Percentiles rank a stretch among this genome's conserved stretches.
phyloP scores from a whole-genome alignment of 208 protist species.

The Trypanosoma congolense region DNA sequence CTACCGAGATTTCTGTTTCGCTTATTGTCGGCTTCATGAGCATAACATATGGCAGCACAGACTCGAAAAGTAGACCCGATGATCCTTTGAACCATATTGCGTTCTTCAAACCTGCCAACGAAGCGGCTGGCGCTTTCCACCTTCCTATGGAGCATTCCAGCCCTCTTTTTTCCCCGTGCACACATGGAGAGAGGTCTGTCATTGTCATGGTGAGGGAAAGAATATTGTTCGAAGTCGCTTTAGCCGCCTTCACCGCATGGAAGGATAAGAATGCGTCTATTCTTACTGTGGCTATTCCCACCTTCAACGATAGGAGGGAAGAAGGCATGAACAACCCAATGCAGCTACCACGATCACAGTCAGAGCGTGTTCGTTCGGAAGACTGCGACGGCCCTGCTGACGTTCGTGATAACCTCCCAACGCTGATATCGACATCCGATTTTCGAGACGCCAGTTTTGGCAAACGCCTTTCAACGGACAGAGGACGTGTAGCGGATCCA shows the following conservation, averaged over 20 bases:
- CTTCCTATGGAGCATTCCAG: conserved; percentile 36
- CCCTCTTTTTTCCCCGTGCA: conserved; percentile 66
- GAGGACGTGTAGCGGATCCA: too few species aligned
- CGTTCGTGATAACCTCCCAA: too few species aligned
- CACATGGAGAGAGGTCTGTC: conserved; percentile 64
- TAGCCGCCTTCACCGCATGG: conserved; percentile 28
- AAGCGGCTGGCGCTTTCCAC: conserved; percentile 40
- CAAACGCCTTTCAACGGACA: too few species aligned
- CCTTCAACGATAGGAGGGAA: conserved; percentile 25
- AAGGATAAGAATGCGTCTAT: conserved; percentile 6
- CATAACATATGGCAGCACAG: conserved; percentile 72
- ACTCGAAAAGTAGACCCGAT: conserved; percentile 27
- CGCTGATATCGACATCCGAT: too few species aligned
- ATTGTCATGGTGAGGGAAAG: conserved; percentile 73
- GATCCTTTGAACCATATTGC: conserved; percentile 74
- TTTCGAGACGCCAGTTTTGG: too few species aligned
- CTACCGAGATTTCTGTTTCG: too few species aligned
- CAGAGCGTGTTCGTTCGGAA: not conserved
- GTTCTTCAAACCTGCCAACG: conserved; percentile 64
- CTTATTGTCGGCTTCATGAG: conserved; percentile 46
- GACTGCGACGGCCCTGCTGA: not conserved
- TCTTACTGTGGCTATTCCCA: conserved; percentile 40
- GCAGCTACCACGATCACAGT: not conserved
- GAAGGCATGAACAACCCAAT: conserved; percentile 7
- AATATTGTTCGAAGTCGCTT: conserved; percentile 13